Evolutionary conservation across 148 eudicot species (phyloP), one percentile per base, ranked within the genome.

Genomic region (Polygonum maritimum): DNA sequence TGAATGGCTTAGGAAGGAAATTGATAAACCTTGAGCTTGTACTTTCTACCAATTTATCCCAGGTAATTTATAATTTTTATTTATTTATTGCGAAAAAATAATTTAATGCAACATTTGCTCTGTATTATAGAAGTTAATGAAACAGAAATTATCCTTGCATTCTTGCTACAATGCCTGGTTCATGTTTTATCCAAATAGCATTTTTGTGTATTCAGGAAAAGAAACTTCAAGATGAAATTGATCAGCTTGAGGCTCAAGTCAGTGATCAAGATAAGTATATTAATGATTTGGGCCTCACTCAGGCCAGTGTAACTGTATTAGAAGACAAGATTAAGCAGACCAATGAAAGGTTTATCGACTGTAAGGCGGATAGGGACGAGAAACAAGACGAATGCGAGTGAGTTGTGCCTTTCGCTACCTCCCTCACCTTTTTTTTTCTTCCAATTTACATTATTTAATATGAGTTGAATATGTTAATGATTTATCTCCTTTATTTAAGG

Each of bases 301-400:
- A 81, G 86, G 75, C 72, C 74, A 82, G 82, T 76, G 80, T 80
- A 55, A 80, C 88, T 51, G 77, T 80, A 18, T 77, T 87, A 71
- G 94, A 95, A 79, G 83, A 84, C 67, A 76, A 62, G 75, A 84
- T 91, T 55, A 84, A 84, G 79, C 84, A 82, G 75, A 86, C 82
- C 52, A 86, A 83, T 52, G 85, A 87, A 60, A 85, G 82, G 19
- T 89, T 83, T 78, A 82, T 83, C 79, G 80, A 81, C 76, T 87
- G 78, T 76, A 95, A 92, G 84, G 78, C 84, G 63, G 80, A 87
- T 78, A 88, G 98, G 81, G 98, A 91, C 80, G 78, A 72, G 81
- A 85, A 89, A 82, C 98, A 88, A 71, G 97, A 91, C 81, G 87
- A 90, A 79, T 83, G 98, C 79, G 92, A 92, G 99, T 95, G 88